phyloP scores from a whole-genome alignment of 805 yeast species.

The Zygosaccharomyces bisporus region DNA sequence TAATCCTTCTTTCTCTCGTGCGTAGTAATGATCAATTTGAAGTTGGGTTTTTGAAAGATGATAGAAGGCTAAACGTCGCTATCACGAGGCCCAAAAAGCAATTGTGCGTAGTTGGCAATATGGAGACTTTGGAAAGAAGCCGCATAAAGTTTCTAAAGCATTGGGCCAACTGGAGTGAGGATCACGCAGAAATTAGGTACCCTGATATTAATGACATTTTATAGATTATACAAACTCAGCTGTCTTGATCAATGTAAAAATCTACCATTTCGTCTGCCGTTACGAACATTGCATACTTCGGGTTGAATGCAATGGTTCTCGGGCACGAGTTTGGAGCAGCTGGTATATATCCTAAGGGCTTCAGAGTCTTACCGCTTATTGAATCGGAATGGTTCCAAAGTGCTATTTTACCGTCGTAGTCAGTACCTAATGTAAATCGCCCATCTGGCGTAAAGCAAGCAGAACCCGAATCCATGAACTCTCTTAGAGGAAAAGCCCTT shows the following conservation, averaged over 20 bases:
- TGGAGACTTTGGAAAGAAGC: constrained; percentile 55
- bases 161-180: constrained; percentile 73
- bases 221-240: constrained; percentile 10
- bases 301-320: constrained; percentile 41
- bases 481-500: constrained; percentile 42
- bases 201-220: constrained; percentile 48
- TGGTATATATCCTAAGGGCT: constrained; percentile 28
- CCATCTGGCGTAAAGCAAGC: constrained; percentile 68
- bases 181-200: constrained; percentile 61
- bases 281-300: constrained; percentile 39
- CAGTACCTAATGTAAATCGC: constrained; percentile 55
- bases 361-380: constrained; percentile 27
- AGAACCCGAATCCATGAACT: constrained; percentile 50
- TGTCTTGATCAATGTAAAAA: constrained; percentile 33
- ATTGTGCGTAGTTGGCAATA: constrained; percentile 79
- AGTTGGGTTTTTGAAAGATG: constrained; percentile 80
- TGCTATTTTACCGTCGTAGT: constrained; percentile 49
- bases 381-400: constrained; percentile 48
- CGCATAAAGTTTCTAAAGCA: constrained; percentile 47
- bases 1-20: constrained; percentile 73
- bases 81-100: constrained; percentile 88
- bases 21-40: constrained; percentile 68
- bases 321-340: constrained; percentile 38
- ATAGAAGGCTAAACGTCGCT: constrained; percentile 84
- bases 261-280: constrained; percentile 39